Conservation (phyloP, 495 filamentous ascomycete genomes). For the Penicillium chermesinum region DNA sequence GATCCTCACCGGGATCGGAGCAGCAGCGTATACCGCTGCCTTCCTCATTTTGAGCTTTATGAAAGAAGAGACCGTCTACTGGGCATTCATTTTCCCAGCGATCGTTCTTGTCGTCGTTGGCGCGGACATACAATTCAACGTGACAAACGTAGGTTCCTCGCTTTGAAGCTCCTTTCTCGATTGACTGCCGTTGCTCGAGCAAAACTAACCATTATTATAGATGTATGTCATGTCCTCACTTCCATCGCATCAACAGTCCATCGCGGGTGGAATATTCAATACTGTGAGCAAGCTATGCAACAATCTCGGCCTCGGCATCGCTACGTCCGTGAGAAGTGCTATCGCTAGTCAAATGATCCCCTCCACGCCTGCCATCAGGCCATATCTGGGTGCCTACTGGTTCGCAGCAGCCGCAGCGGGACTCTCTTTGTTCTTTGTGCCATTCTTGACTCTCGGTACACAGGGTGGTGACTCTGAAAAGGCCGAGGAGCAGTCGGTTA, state of each 20-base stretch:
- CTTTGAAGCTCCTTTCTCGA: background rate
- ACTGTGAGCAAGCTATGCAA: conserved; percentile 32
- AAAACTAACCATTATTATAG: conserved; percentile 8
- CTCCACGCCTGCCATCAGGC: conserved; percentile 16
- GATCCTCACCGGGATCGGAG: conserved; percentile 40
- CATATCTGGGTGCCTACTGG: conserved; percentile 29
- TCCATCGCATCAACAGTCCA: conserved; percentile 29
- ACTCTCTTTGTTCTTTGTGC: conserved; percentile 23
- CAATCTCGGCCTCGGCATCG: conserved; percentile 29
- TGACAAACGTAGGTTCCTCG: conserved; percentile 42
- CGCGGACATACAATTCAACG: conserved; percentile 56
- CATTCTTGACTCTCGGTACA: conserved; percentile 28
- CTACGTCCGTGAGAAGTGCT: conserved; percentile 25
- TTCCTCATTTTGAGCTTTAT: conserved; percentile 52
- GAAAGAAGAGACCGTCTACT: conserved; percentile 48
- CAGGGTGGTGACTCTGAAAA: conserved; percentile 17
- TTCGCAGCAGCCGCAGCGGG: conserved; percentile 27
- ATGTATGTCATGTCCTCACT: conserved; percentile 40
- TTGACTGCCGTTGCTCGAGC: background rate
- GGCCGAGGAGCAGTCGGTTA: background rate
- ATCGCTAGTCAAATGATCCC: conserved; percentile 16
- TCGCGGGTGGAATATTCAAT: conserved; percentile 36
- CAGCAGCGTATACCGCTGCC: conserved; percentile 37
- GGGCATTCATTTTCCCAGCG: conserved; percentile 50
- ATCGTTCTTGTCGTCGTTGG: conserved; percentile 47